Percentiles rank a stretch among this genome's conserved stretches.
Evolutionary conservation across 2,329 filamentous ascomycete genomes (phyloP).

Genomic region (Alternaria sp.): DNA sequence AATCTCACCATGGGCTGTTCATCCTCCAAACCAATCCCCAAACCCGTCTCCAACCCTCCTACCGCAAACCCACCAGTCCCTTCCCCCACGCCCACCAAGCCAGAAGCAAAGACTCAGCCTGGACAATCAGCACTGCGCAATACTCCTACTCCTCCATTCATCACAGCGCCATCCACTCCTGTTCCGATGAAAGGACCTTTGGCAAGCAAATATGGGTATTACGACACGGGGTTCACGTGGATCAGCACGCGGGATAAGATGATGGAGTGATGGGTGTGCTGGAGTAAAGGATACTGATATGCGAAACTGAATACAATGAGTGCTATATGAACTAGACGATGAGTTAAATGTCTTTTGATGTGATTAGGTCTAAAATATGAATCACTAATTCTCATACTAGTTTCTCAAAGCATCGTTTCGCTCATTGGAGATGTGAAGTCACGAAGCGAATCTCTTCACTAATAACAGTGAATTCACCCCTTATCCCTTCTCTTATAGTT

Average conservation of each 20-base stretch:
- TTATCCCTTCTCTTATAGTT: background rate
- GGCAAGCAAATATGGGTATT: background rate
- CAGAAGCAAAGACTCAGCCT: background rate
- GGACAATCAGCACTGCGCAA: background rate
- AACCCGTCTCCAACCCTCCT: background rate
- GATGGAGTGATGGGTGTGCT: background rate
- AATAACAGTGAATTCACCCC: background rate
- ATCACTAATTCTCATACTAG: rapidly evolving
- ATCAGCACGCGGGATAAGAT: background rate
- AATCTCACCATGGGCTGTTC: background rate
- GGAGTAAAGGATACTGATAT: rapidly evolving
- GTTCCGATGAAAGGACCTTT: background rate
- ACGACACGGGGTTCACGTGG: background rate
- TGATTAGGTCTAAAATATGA: background rate
- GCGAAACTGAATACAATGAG: background rate
- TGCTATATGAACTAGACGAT: background rate
- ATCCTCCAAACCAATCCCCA: background rate
- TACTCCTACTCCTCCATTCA: background rate
- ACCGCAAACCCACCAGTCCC: background rate
- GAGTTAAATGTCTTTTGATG: background rate
- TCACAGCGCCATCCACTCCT: background rate
- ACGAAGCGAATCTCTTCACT: background rate
- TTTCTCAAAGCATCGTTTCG: background rate
- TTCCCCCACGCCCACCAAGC: background rate
- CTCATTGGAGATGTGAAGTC: background rate